Base-by-base conservation (phyloP, 371 early-diverging fungal genomes). In the Blastocladiella emersonii region DNA sequence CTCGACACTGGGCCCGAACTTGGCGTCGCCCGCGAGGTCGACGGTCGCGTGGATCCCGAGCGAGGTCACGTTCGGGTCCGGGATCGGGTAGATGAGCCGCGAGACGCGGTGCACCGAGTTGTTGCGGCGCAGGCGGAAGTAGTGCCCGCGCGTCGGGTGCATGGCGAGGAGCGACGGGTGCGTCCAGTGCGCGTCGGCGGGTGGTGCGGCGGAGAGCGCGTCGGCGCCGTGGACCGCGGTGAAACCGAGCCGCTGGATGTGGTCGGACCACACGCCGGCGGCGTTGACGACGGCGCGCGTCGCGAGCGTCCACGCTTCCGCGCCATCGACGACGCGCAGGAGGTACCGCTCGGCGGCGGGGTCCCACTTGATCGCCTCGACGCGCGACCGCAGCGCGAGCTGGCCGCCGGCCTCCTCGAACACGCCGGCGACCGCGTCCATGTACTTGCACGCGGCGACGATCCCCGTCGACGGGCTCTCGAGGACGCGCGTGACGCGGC, bases 31-130 rank as follows among this genome's bases (percentile, higher is more conserved):
- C 12, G 79, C 80, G 76, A 92, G 65, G 69, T 93, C 92, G 35
- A 93, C 63, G 0, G 92, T 93, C 36, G 87, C 74, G 67, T 93
- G 93, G 6, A 88, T 83, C 34, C 93, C 93, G 10, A 92, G 76
- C 17, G 84, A 75, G 4, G 78, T 76, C 55, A 90, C 64, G 57
- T 91, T 80, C 61, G 74, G 76, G 64, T 85, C 86, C 0, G 93
- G 93, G 6, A 87, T 79, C 5, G 93, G 93, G 66, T 93, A 93
- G 15, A 93, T 80, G n/a, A 93, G 75, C 34, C 84, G 83, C 21
- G 76, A 71, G 3, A 86, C 80, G 10, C 61, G 61, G 13, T 71
- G 57, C 3, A 65, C 59, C 17, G 69, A 69, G 5, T 72, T 73
- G 4, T 71, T 66, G 62, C 82, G 85, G 27, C 74, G 32, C 1